Evolutionary conservation across 805 yeast species (phyloP).

Genomic region (Candida cerambycidarum): DNA sequence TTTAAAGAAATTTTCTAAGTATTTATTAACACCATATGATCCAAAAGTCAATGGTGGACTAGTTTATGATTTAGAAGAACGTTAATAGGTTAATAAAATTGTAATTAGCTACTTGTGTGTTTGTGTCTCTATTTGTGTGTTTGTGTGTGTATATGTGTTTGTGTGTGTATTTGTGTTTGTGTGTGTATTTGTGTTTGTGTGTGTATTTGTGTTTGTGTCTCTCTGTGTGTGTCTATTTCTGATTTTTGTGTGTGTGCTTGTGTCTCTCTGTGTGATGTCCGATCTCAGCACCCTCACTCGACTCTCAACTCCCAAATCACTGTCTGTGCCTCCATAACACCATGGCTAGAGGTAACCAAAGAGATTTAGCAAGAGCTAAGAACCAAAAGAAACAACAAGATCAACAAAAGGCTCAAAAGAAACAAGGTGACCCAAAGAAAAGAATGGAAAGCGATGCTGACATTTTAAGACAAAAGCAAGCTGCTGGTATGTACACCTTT

Average conservation of each 20-base stretch:
- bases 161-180: too few relatives aligned
- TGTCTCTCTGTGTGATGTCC: too few relatives aligned
- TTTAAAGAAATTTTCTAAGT: constrained; percentile 78
- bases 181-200: too few relatives aligned
- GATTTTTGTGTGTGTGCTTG: too few relatives aligned
- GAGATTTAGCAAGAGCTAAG: constrained; percentile 91
- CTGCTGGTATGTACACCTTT: constrained; percentile 57
- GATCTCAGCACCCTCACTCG: too few relatives aligned
- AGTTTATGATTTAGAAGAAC: constrained; percentile 56
- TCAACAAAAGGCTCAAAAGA: constrained; percentile 55
- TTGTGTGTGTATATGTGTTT: background rate
- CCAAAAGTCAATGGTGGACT: constrained; percentile 58
- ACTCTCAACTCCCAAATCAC: background rate
- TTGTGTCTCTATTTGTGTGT: background rate
- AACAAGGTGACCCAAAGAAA: constrained; percentile 80
- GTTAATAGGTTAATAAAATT: too few relatives aligned
- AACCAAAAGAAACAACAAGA: constrained; percentile 78
- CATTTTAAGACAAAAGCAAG: constrained; percentile 84
- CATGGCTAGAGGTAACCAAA: constrained; percentile 96
- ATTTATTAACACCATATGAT: constrained; percentile 74
- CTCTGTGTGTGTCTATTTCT: too few relatives aligned
- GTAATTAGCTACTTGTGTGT: background rate
- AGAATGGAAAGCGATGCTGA: constrained; percentile 90
- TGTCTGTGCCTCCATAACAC: too few relatives aligned
- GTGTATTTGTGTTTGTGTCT: too few relatives aligned